These are phyloP conservation scores for Speleostelium caveatum DNA, from an alignment of 78 protist species.

Conservation along the genomic window DNA sequence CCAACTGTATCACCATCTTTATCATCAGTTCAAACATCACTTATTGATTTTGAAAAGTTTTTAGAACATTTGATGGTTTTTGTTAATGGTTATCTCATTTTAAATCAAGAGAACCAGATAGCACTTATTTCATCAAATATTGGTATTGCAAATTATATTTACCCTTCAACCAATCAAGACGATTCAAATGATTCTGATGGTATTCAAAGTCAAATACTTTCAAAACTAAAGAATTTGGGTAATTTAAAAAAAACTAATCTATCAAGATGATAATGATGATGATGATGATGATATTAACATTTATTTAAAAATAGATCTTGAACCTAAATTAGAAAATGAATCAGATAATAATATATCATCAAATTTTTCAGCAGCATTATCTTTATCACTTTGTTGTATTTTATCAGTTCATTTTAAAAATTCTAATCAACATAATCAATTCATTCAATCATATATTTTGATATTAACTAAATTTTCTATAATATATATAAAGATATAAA, in stretches of 20 bases:
- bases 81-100: constrained; percentile 50
- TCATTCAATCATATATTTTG: not conserved
- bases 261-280: not conserved
- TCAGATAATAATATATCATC: constrained; percentile 4
- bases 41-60: constrained; percentile 28
- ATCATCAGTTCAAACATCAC: not conserved
- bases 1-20: constrained; percentile 1
- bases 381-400: constrained; percentile 78
- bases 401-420: not conserved
- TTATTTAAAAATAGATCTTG: constrained; percentile 2
- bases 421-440: not conserved
- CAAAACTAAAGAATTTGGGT: constrained; percentile 2
- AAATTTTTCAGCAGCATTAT: constrained; percentile 66
- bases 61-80: constrained; percentile 66
- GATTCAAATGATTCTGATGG: not conserved
- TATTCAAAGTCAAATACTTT: constrained; percentile 4
- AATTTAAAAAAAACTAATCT: not conserved
- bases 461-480: not conserved
- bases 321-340: not conserved
- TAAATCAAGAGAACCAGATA: constrained; percentile 80
- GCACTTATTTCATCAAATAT: constrained; percentile 40
- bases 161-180: constrained; percentile 2
- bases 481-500: constrained; percentile 50
- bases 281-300: not conserved
- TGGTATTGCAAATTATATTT: constrained; percentile 35